Evolutionary conservation across 306 rosid genomes (phyloP).

Genomic region (Canavalia ensiformis): DNA sequence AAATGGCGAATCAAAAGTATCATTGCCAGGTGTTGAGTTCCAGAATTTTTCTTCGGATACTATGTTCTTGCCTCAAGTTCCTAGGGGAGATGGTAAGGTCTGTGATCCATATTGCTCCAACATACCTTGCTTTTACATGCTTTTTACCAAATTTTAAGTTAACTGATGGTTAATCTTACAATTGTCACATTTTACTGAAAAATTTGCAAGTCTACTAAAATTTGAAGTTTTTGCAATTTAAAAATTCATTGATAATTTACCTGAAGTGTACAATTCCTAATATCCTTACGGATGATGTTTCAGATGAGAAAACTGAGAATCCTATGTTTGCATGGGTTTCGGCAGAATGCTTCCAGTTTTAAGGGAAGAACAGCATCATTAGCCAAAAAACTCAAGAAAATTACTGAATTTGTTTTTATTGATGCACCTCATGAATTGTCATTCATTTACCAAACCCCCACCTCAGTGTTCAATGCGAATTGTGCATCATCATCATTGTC

Average conservation of each 20-base stretch:
- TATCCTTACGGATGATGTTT: constrained; percentile 44
- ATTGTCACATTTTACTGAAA: not conserved
- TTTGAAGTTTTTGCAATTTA: constrained; percentile 34
- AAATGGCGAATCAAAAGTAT: constrained; percentile 51
- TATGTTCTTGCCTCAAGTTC: constrained; percentile 51
- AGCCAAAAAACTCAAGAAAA: constrained; percentile 80
- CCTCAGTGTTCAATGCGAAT: constrained; percentile 23
- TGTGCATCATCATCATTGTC: constrained; percentile 50
- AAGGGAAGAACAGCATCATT: constrained; percentile 90
- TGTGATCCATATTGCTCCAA: constrained; percentile 51
- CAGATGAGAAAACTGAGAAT: constrained; percentile 81
- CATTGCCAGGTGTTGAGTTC: constrained; percentile 49
- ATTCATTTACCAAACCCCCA: constrained; percentile 77
- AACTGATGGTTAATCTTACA: constrained; percentile 5
- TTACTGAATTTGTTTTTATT: constrained; percentile 72
- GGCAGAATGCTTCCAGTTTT: constrained; percentile 90
- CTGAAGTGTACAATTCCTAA: constrained; percentile 29
- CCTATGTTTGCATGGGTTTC: constrained; percentile 93
- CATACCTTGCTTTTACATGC: constrained; percentile 7
- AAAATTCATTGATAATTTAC: constrained; percentile 13
- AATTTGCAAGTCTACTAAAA: constrained; percentile 32
- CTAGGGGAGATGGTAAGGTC: constrained; percentile 82
- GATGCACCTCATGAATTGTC: constrained; percentile 90
- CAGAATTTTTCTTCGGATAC: constrained; percentile 50
- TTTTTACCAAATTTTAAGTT: constrained; percentile 23